Evolutionary conservation across 129 eudicot genomes (phyloP).

Genomic region (Arctium lappa): DNA sequence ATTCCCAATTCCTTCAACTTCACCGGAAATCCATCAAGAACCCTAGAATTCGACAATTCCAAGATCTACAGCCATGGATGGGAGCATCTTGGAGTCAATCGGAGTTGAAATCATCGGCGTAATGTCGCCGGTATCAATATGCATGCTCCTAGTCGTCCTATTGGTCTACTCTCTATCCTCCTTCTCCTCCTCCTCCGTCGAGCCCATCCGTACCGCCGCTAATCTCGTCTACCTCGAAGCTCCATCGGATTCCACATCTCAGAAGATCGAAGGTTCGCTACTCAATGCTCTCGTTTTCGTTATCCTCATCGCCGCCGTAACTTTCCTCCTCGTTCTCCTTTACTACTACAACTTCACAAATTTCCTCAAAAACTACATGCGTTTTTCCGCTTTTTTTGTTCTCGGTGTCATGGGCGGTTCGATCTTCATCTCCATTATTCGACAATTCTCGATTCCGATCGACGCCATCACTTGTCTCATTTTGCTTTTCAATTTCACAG

Average conservation of each 20-base stretch:
- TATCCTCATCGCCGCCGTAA: conserved; percentile 63
- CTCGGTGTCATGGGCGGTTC: conserved; percentile 81
- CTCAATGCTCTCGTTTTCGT: conserved; percentile 83
- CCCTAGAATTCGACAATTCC: conserved; percentile 11
- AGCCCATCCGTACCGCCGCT: conserved; percentile 86
- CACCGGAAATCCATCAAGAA: conserved; percentile 16
- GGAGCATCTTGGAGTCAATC: conserved; percentile 66
- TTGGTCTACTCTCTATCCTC: conserved; percentile 66
- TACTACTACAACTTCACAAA: conserved; percentile 82
- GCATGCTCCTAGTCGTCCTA: conserved; percentile 92
- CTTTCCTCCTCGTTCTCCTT: conserved; percentile 78
- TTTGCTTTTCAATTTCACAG: conserved; percentile 55
- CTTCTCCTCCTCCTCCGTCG: conserved; percentile 32
- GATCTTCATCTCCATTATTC: conserved; percentile 47
- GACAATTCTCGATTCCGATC: conserved; percentile 50
- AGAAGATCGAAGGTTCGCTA: conserved; percentile 79
- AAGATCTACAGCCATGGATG: conserved; percentile 42
- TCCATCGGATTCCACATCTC: conserved; percentile 61
- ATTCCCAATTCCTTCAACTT: neutral
- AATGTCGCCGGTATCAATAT: conserved; percentile 90
- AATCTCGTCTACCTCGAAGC: conserved; percentile 79
- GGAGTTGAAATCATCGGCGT: conserved; percentile 81
- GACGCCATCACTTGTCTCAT: conserved; percentile 59
- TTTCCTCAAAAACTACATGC: conserved; percentile 79
- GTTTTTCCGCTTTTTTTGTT: conserved; percentile 76